Conservation (phyloP, 768 basidiomycete genomes). For the Suillus americanus region DNA sequence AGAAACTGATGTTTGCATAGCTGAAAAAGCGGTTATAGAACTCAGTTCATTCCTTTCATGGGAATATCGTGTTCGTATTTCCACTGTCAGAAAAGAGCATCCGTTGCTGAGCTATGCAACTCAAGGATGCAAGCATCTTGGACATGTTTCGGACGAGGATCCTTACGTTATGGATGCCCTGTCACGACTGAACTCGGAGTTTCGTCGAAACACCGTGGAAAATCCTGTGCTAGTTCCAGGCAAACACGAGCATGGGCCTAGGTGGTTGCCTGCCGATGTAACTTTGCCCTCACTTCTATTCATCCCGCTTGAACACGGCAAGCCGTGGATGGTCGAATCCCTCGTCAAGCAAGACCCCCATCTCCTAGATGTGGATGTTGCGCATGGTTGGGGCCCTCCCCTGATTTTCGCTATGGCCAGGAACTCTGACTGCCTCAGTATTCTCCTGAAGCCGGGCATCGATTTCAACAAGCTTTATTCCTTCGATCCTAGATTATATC, state of each 20-base stretch:
- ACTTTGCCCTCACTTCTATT: not conserved
- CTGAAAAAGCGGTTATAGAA: not conserved
- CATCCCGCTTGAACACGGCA: not conserved
- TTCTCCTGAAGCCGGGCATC: not conserved
- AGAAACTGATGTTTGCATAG: not conserved
- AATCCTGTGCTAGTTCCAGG: too few relatives aligned
- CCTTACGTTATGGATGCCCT: not conserved
- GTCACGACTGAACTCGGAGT: not conserved
- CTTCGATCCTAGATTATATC: fast-evolving
- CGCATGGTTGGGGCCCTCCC: not conserved
- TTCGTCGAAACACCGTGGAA: not conserved
- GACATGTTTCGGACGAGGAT: not conserved
- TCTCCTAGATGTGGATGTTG: not conserved
- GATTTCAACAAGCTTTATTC: not conserved
- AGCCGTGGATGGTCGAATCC: not conserved
- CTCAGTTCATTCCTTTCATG: too few relatives aligned
- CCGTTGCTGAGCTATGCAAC: not conserved
- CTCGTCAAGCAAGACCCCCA: not conserved
- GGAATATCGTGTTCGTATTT: too few relatives aligned
- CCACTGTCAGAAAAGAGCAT: not conserved
- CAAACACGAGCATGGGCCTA: not conserved
- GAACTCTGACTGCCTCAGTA: not conserved
- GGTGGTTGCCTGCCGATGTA: not conserved
- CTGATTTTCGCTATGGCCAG: not conserved
- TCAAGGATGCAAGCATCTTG: not conserved